phyloP scores from a whole-genome alignment of 495 filamentous ascomycete genomes.

The Aspergillus panamensis region DNA sequence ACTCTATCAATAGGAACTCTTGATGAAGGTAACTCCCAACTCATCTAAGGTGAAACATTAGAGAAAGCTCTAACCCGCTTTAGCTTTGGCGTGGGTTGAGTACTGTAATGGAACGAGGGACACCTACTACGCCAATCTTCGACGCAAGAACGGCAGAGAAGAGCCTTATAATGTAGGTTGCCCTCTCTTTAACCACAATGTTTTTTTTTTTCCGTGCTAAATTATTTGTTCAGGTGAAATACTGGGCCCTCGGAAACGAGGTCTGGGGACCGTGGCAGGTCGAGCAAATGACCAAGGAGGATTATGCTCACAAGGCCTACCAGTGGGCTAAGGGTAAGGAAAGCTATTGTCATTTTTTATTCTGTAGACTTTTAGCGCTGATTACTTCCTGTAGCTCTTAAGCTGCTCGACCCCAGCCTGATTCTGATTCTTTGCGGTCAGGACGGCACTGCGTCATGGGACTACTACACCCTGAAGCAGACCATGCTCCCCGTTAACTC shows the following conservation, averaged over 20 bases:
- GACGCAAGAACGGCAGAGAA: conserved; percentile 64
- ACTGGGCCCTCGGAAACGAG: conserved; percentile 72
- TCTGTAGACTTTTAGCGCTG: neutral
- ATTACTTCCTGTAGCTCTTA: conserved; percentile 48
- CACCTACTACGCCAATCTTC: conserved; percentile 75
- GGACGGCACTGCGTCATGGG: conserved; percentile 65
- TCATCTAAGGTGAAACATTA: neutral
- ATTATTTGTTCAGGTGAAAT: conserved; percentile 46
- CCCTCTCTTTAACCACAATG: neutral
- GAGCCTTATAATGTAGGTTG: conserved; percentile 65
- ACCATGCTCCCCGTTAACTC: conserved; percentile 47
- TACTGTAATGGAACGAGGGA: conserved; percentile 72
- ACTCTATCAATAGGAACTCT: conserved; percentile 51
- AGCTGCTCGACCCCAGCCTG: conserved; percentile 66
- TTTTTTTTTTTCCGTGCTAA: conserved; percentile 11
- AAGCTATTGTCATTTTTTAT: neutral
- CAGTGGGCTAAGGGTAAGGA: conserved; percentile 69
- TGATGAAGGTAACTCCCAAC: conserved; percentile 54
- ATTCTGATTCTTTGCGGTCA: conserved; percentile 68
- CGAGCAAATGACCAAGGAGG: conserved; percentile 67
- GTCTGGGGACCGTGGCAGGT: conserved; percentile 79
- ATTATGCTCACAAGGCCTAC: conserved; percentile 69
- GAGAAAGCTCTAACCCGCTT: neutral
- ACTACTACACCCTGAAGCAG: conserved; percentile 65
- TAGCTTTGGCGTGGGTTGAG: conserved; percentile 71